Conservation (phyloP, 805 yeast species). For the Ogataea pilisensis region DNA sequence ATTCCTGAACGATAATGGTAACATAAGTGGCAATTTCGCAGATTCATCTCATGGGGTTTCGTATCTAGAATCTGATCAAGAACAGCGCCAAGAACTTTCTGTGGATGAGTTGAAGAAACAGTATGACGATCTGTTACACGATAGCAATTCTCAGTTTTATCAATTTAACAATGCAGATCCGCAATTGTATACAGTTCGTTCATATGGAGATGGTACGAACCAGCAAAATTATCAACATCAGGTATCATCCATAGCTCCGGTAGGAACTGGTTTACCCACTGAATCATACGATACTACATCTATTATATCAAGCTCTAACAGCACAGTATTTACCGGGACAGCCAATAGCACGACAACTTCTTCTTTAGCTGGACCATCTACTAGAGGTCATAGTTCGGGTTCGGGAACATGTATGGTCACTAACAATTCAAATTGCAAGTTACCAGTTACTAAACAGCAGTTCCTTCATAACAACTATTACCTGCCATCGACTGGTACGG, state of each 20-base stretch:
- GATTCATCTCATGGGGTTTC: not conserved
- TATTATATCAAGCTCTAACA: not conserved
- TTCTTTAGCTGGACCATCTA: not conserved
- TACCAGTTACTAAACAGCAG: not conserved
- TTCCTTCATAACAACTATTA: no score
- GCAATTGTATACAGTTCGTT: no score
- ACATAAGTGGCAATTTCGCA: no score
- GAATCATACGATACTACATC: not conserved
- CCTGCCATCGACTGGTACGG: no score
- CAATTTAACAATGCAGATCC: slow-evolving; percentile 5
- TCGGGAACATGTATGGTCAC: not conserved
- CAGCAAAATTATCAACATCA: not conserved
- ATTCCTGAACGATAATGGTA: no score
- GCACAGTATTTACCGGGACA: not conserved
- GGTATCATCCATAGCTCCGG: not conserved
- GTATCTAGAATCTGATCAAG: not conserved
- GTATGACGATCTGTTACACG: slow-evolving; percentile 18
- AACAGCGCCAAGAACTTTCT: slow-evolving; percentile 7
- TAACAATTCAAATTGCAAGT: not conserved
- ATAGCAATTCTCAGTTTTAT: slow-evolving; percentile 13
- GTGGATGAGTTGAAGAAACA: slow-evolving; percentile 21
- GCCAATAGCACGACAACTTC: not conserved
- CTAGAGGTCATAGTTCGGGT: not conserved
- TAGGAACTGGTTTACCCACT: no score
- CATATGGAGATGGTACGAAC: no score